A percentile compares a stretch with the other conserved stretches of the same genome.
Evolutionary conservation across 169 alveolate species (phyloP).

Genomic region (Theileria annulata): DNA sequence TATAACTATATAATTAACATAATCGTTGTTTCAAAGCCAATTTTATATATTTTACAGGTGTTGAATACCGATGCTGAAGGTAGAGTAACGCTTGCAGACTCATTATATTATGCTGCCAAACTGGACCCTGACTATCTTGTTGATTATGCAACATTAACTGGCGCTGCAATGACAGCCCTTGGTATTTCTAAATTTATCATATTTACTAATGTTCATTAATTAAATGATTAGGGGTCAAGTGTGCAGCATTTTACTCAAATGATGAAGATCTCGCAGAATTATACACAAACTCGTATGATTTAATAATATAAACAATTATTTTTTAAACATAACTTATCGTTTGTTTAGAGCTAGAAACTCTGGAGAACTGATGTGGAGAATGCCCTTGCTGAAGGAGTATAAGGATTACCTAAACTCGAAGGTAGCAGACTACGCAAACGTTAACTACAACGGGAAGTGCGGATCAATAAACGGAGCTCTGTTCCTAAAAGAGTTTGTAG

Average conservation of each 20-base stretch:
- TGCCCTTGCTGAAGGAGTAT: constrained; percentile 87
- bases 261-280: constrained; percentile 35
- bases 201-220: constrained; percentile 14
- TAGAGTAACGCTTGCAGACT: constrained; percentile 94
- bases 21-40: neutral
- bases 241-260: constrained; percentile 53
- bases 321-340: too few relatives aligned
- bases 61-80: constrained; percentile 98
- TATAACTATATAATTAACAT: neutral
- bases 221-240: constrained; percentile 30
- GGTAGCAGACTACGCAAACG: constrained; percentile 88
- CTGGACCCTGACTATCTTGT: constrained; percentile 83
- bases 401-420: constrained; percentile 77
- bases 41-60: constrained; percentile 51
- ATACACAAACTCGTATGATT: constrained; percentile 48
- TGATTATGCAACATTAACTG: constrained; percentile 96
- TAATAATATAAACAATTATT: constrained; percentile 4
- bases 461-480: constrained; percentile 90
- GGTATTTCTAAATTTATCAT: constrained; percentile 63
- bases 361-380: constrained; percentile 85
- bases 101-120: constrained; percentile 89
- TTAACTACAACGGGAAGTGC: constrained; percentile 73
- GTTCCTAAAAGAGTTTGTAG: constrained; percentile 88
- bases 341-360: constrained; percentile 59
- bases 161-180: constrained; percentile 86